Base-by-base conservation (phyloP, 805 yeast species). In the Zygosaccharomyces pseudorouxii region DNA sequence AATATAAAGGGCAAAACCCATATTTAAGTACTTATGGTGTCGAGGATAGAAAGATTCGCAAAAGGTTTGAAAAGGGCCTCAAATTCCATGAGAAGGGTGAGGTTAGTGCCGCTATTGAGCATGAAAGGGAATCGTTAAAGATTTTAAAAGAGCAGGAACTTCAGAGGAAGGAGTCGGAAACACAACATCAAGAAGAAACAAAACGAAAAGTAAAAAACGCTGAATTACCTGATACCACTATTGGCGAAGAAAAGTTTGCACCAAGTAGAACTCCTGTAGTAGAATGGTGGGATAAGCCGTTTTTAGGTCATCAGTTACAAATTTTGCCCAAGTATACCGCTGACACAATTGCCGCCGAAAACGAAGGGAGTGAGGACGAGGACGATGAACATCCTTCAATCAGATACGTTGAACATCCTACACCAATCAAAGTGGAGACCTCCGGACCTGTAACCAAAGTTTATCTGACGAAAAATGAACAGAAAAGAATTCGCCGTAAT, bases 271-370 rank as follows among this genome's bases (percentile, higher is more conserved):
- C 90, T 1, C 95, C 96, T 0, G 52, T 49, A 2, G 66, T 82
- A 1, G 97, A 89, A 64, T 89, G 97, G 96, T 92, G 97, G 97
- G 97, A 92, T 67, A 63, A 67, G 46, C 79, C 79, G 2, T 77
- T 79, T 42, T 55, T 85, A 2, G 71, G 70, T 23, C 64, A 65
- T 2, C 60, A 60, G 36, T 30, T 43, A 30, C 62, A 62, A 1
- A 58, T 70, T 35, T 49, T 73, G n/a, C 69, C 68, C 0, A 65
- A 70, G 10, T 70, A 71, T 43, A 68, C 68, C 31, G 71, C 65
- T 0, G 67, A 71, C 20, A 16, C 20, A 14, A 33, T 33, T 33
- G 55, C 56, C 11, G 57, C 58, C n/a, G 62, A 59, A 1, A 53
- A 47, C 16, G 62, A 50, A 9, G 62, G 62, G n/a, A 55, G 54